Percentiles rank a stretch among this genome's conserved stretches.
Conservation (phyloP, 495 filamentous ascomycete genomes). For the Poronia punctata region DNA sequence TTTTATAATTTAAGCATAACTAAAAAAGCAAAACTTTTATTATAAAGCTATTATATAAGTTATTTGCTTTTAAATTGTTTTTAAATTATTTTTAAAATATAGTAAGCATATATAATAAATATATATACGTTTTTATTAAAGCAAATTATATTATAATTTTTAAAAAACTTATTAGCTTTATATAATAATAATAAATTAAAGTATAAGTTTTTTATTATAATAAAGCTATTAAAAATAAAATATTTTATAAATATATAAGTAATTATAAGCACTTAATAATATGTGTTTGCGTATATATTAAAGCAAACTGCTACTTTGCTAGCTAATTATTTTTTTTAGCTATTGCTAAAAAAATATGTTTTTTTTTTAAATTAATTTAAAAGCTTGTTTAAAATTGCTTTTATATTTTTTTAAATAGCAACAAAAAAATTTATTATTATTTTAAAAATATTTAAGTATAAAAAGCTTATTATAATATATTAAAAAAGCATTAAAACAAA, state of each 20-base stretch:
- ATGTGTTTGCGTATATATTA: slow-evolving; percentile 1
- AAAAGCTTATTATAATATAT: slow-evolving; percentile 1
- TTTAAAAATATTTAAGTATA: not conserved
- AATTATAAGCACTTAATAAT: not conserved
- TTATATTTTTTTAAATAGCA: slow-evolving; percentile 7
- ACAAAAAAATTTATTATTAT: slow-evolving; percentile 3
- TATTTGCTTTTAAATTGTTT: not conserved
- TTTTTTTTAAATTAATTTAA: slow-evolving; percentile 3
- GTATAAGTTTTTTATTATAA: no score
- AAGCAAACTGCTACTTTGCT: no score
- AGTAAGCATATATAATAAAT: not conserved
- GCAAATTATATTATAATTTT: no score
- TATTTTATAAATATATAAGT: no score
- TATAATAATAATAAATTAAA: no score
- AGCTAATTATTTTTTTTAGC: no score
- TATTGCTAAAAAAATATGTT: slow-evolving; percentile 2
- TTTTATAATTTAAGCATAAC: no score
- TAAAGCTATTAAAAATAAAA: no score
- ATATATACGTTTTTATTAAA: no score
- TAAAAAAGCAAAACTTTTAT: no score
- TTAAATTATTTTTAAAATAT: not conserved
- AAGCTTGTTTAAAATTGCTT: slow-evolving; percentile 1
- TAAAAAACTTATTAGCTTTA: no score
- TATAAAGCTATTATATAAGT: no score
- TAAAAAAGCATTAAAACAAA: slow-evolving; percentile 1